phyloP scores from a whole-genome alignment of 1,284 basidiomycete species.

The Stygiomarasmius scandens region DNA sequence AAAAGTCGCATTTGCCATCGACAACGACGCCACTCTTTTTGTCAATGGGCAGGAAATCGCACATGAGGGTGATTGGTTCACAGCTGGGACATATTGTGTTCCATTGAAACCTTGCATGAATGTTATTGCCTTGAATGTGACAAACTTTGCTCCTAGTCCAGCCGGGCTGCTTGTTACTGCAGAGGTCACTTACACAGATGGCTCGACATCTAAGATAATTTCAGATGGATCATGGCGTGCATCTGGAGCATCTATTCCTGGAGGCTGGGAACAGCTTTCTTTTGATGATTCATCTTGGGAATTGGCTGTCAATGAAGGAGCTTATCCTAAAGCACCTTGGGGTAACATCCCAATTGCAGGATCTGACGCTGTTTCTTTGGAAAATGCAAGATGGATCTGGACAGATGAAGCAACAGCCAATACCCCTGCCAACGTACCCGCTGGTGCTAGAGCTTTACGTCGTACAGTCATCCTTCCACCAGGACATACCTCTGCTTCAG shows the following conservation, averaged over 20 bases:
- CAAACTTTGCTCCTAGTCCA: background rate
- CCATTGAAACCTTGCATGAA: slow-evolving; percentile 9
- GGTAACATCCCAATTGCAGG: slow-evolving; percentile 19
- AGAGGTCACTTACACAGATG: no score
- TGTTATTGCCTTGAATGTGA: slow-evolving; percentile 18
- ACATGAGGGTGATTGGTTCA: slow-evolving; percentile 13
- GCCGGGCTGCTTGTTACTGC: no score
- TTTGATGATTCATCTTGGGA: slow-evolving; percentile 27
- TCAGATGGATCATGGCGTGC: slow-evolving; percentile 22
- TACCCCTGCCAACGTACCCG: slow-evolving; percentile 14
- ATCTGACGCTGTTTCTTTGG: slow-evolving; percentile 7
- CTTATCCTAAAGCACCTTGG: slow-evolving; percentile 27
- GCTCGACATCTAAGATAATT: slow-evolving; percentile 17
- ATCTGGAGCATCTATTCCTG: slow-evolving; percentile 11
- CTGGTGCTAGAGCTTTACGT: slow-evolving; percentile 22
- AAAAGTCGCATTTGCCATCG: no score
- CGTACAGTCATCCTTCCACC: slow-evolving; percentile 16
- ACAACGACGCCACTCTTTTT: slow-evolving; percentile 16
- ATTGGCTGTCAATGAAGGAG: slow-evolving; percentile 22
- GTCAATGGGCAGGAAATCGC: slow-evolving; percentile 21
- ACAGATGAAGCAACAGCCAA: slow-evolving; percentile 17
- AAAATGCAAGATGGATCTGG: slow-evolving; percentile 21
- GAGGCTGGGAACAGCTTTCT: slow-evolving; percentile 23
- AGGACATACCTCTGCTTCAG: slow-evolving; percentile 13
- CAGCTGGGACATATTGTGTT: slow-evolving; percentile 27